Evolutionary conservation across 179 eudicot genomes (phyloP), one percentile per base, ranked within the genome.

Genomic region (Silene vulgaris): DNA sequence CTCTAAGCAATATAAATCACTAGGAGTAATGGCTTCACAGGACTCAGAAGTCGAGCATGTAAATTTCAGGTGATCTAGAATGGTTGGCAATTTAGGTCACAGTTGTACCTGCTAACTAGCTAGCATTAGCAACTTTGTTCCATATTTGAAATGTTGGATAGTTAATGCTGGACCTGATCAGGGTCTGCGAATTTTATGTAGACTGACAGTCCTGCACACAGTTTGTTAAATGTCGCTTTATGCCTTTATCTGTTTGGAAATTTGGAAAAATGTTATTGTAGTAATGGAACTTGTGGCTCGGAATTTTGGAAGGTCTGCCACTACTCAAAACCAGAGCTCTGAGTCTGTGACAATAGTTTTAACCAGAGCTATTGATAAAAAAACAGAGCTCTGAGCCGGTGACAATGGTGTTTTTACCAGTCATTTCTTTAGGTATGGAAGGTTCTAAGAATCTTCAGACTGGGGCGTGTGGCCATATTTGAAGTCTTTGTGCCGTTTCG

Each of bases 201-300:
- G 52, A 9, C 14, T 45, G 52, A 45, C 52, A 45, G 52, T 9
- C 52, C 14, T 11, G 11, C 43, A 30, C 30, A 65, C 19, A 14
- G 5, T 14, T 3, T 29, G 16, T 29, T 67, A 28, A 8, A 37
- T 37, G 52, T 67, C 19, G 21, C 71, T 35, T 67, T 67, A 7
- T 67, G 21, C 50, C 26, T 17, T 67, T 37, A 12, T 12, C 69
- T 28, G 43, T 67, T 67, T 45, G 54, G 28, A 66, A 30, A 32
- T n/a, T 32, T 35, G 3, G 1, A 67, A 67, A 13, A 65, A 8
- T 29, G 8, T 35, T 35, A 12, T 29, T n/a, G 43, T 29, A 14
- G 69, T 37, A 67, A 67, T 37, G 26, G 52, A 67, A 14, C 26
- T 35, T 37, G 26, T 37, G 71, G 26, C 68, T 64, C 16, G 52